Conservation (phyloP, 208 protist species). For the Trypanosomatidae sp. region DNA sequence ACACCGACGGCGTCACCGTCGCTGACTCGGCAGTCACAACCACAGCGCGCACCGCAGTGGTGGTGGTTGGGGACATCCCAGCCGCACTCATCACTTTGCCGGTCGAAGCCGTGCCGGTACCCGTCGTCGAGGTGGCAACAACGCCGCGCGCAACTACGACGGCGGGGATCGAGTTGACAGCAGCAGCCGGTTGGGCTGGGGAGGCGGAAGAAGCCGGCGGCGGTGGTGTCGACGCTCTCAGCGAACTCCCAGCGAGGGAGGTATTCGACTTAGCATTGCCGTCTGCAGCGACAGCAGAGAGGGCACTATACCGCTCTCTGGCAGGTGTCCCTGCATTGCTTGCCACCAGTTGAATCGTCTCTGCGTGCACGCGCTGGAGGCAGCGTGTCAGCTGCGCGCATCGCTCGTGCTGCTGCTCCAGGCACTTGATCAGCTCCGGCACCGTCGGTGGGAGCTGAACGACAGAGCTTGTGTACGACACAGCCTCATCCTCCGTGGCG, state of each 20-base stretch:
- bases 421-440: conserved; percentile 42
- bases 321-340: not conserved
- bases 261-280: not conserved
- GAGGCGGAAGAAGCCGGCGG: not conserved
- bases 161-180: not conserved
- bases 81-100: conserved; percentile 15
- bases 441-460: conserved; percentile 44
- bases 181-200: not conserved
- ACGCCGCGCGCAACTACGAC: conserved; percentile 12
- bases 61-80: not conserved
- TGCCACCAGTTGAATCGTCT: conserved; percentile 11
- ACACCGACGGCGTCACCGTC: not conserved
- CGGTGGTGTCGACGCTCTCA: not conserved
- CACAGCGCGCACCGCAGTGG: conserved; percentile 2
- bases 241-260: not conserved
- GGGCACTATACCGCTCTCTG: not conserved
- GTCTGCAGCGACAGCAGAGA: conserved; percentile 3
- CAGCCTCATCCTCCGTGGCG: conserved; percentile 7
- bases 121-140: not conserved
- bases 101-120: conserved; percentile 9
- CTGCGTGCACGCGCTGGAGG: conserved; percentile 39
- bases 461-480: conserved; percentile 25
- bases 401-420: conserved; percentile 30
- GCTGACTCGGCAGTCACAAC: not conserved
- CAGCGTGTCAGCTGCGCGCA: conserved; percentile 31